Base-by-base conservation (phyloP, 495 filamentous ascomycete genomes). In the Penicillium goetzii region DNA sequence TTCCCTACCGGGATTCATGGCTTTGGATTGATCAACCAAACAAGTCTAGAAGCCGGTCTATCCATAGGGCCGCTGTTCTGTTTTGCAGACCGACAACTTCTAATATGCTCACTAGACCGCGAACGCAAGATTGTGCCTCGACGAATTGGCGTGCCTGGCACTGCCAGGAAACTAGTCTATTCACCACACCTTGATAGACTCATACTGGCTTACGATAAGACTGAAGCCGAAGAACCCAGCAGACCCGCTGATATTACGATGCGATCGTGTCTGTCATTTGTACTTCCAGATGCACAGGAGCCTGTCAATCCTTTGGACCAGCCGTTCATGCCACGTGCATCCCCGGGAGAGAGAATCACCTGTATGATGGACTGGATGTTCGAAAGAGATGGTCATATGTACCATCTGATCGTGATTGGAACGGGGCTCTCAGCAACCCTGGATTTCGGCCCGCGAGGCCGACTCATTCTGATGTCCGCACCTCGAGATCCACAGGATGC, bases 291-390 rank as follows among this genome's bases (percentile, higher is more conserved):
- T 58, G 58, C 63, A 12, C 76, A 81, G 62, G 34, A 59, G 2
- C 40, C 73, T 3, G 61, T 77, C 8, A 55, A 55, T 17, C 63
- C 59, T 36, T 38, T 56, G 36, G 28, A 40, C 7, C 55, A 62
- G n/a, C 28, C 58, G 30, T 17, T 34, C 10, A 57, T 30, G 21
- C 49, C 59, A 5, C 59, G 38, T 3, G n/a, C 70, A 14, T 67
- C 72, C 32, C 69, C 74, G n/a, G 81, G 81, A 8, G 83, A 85
- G 63, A 78, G 71, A 15, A 76, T 84, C 53, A 78, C 77, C 32
- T 83, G 80, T 56, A 80, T 84, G 12, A 58, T 80, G 19, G 83
- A 85, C 60, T 85, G 83, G 83, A 75, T 72, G 9, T 81, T 79
- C 30, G 67, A 66, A 45, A 73, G 70, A 60, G 71, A 72, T 23